Base-by-base conservation (phyloP, 2,329 filamentous ascomycete species). In the Talaromyces sp. region DNA sequence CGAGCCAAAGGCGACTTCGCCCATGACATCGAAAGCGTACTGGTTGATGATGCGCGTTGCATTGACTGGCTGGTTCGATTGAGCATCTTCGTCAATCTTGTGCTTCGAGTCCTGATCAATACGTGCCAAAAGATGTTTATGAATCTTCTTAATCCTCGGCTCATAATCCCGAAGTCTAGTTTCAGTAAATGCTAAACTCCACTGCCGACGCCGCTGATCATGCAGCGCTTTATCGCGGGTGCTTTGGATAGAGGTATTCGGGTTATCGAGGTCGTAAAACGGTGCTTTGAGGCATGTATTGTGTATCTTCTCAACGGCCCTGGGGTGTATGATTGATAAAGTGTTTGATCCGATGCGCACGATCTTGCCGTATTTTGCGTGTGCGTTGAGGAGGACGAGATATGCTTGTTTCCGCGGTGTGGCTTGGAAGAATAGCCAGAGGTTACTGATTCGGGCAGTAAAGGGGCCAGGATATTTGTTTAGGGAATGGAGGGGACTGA, bases 11-110 rank as follows among this genome's bases (percentile, higher is more conserved):
- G 78, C 78, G 25, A 83, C 70, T 5, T 75, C 74, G 2, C 80
- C 78, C 80, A 82, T 82, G 25, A 81, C 74, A 68, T 82, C 80
- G 69, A 80, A 83, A 27, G 70, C 74, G 68, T 77, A 83, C 31
- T 78, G 74, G 22, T 74, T 77, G 65, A 80, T 77, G 68, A 75
- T 79, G 53, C 78, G 74, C 1, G 75, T 70, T 31, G 81, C 70
- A 49, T 80, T 72, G 4, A 83, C 66, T 2, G 49, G 49, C 4
- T 5, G 6, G 17, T 54, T 54, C 1, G 49, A 17, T 31, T 13
- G 4, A 15, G 17, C 29, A 7, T 36, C 15, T 10, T 34, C 29
- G 17, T 54, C n/a, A n/a, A n/a, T 45, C n/a, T 45, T 38, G 22
- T 49, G 22, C 8, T 31, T 29, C 27, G 61, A 60, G n/a, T 61